Percentiles rank a stretch among this genome's conserved stretches.
phyloP scores from a whole-genome alignment of 1,284 basidiomycete species.

The Exobasidium rhododendri region DNA sequence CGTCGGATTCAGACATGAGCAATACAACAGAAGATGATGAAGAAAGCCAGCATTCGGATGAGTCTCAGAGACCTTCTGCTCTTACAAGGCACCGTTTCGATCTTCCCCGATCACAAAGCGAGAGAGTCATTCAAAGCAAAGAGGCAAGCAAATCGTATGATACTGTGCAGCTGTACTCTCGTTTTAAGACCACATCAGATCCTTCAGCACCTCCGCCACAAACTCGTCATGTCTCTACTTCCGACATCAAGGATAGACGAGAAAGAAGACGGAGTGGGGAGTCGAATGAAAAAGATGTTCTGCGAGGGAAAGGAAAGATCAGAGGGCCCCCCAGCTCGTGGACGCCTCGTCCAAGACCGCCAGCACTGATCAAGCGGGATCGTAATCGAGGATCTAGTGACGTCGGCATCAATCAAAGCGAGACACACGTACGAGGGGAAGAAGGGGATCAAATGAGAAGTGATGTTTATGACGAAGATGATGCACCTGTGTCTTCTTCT shows the following conservation, averaged over 20 bases:
- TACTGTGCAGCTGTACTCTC: not conserved
- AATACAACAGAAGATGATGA: not conserved
- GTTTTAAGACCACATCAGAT: not conserved
- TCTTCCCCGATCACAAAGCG: slow-evolving; percentile 40
- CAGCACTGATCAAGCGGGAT: slow-evolving; percentile 1
- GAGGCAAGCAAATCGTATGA: slow-evolving; percentile 13
- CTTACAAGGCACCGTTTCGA: too few species aligned
- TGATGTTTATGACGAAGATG: not conserved
- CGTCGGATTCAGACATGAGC: not conserved
- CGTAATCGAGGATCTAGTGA: not conserved
- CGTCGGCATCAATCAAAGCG: not conserved
- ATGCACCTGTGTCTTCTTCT: not conserved
- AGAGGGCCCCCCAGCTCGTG: slow-evolving; percentile 6
- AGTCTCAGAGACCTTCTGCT: too few species aligned
- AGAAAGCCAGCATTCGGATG: not conserved
- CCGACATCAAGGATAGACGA: not conserved
- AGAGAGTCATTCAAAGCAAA: slow-evolving; percentile 47
- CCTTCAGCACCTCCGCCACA: not conserved
- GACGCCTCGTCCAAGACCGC: not conserved
- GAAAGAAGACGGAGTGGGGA: not conserved
- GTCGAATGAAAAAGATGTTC: not conserved
- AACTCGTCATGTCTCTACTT: not conserved
- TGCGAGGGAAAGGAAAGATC: not conserved
- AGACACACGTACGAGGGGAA: not conserved
- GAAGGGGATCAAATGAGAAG: too few species aligned